These are phyloP conservation scores for Phytophthora aleatoria DNA, from an alignment of 352 stramenopile genomes.

Conservation along the genomic window DNA sequence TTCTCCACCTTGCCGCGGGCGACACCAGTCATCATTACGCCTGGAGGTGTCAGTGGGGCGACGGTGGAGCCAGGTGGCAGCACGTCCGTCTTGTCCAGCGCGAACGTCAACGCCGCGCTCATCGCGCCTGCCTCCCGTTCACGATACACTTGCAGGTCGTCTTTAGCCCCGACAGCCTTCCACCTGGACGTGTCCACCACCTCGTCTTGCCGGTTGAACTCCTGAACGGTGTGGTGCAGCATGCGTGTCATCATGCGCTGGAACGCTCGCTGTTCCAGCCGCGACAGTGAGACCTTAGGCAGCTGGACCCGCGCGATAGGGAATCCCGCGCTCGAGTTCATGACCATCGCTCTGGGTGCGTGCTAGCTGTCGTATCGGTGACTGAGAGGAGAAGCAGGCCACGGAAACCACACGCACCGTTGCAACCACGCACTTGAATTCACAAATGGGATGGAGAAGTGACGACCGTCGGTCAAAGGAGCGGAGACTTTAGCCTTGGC, in stretches of 20 bases:
- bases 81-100: conserved; percentile 12
- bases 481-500: neutral
- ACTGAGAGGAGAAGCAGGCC: conserved; percentile 11
- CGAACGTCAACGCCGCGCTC: conserved; percentile 15
- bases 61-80: conserved; percentile 7
- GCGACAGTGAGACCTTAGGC: conserved; percentile 26
- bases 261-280: conserved; percentile 20
- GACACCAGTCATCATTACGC: conserved; percentile 40
- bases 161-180: conserved; percentile 33
- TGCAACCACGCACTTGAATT: conserved; percentile 12
- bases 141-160: conserved; percentile 23
- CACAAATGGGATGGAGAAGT: neutral
- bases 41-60: neutral
- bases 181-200: conserved; percentile 36
- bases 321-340: conserved; percentile 26
- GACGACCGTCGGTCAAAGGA: neutral
- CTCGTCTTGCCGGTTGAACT: conserved; percentile 34
- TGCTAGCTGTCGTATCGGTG: neutral
- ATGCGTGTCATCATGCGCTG: conserved; percentile 33
- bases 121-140: conserved; percentile 23
- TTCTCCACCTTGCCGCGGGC: conserved; percentile 49
- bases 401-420: neutral
- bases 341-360: neutral
- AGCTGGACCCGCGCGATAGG: conserved; percentile 36
- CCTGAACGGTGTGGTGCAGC: conserved; percentile 36